Base-by-base conservation (phyloP, 805 yeast species). In the Kodamaea fukazawae region DNA sequence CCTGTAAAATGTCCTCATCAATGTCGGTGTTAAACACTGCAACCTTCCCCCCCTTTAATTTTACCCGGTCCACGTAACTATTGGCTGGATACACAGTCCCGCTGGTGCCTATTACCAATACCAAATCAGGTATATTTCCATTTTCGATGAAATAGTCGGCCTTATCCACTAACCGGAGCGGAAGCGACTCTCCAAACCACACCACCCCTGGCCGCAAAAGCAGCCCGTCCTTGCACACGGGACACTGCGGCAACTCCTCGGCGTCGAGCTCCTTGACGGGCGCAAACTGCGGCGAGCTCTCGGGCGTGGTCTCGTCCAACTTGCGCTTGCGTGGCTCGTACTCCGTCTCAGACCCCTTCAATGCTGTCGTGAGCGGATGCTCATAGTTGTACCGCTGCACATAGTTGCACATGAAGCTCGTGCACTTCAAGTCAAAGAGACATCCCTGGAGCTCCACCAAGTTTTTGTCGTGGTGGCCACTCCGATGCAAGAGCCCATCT, bases 161-260 rank as follows among this genome's bases (percentile, higher is more conserved):
- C 31, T 63, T 63, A 44, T 79, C 81, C 42, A 89, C 74, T 9
- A 71, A 73, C 34, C 63, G 63, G 40, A 86, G 58, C 0, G 95
- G 87, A 32, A 89, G 63, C 11, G 88, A 73, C 60, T 89, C 97
- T n/a, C 96, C 96, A 61, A 84, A 87, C 96, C 96, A 89, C 4
- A 88, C 90, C 3, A 89, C 95, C 0, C 93, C 96, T 0, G 97
- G 97, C 15, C 96, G 68, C 42, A 89, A 61, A 9, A 84, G 55
- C 26, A 59, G 48, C 0, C 81, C 83, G 4, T 69, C 71, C n/a
- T 66, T 55, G 55, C 97, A 89, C 8, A 63, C 63, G 0, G 96
- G 96, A 57, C 97, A 89, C 29, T 60, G 73, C 1, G 96, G 96
- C 8, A 87, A 67, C 2, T 78, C 78, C 1, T 60, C 54, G 34